Evolutionary conservation across 1,284 basidiomycete genomes (phyloP), one percentile per base, ranked within the genome.

Genomic region (Papiliotrema fonsecae): DNA sequence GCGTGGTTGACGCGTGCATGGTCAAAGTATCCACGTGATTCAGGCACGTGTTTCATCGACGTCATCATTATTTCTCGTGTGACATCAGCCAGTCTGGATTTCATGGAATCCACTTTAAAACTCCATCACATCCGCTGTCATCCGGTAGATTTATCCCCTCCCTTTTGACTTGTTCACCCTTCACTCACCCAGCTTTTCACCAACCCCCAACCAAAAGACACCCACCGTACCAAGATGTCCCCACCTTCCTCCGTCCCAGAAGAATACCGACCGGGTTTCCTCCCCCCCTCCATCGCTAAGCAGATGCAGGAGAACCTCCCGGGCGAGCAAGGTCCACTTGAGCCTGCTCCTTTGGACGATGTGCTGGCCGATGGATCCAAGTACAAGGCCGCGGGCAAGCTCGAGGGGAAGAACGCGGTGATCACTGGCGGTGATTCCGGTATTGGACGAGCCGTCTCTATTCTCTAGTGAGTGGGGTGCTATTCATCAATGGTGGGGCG

Each of bases 311-410:
- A 67, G 39, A 57, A 58, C 41, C 50, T 55, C 11, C 69, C 72
- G 2, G 72, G 70, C 22, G 45, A 60, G 28, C 72, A 74, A 44
- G 45, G 46, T 27, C 48, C 53, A 2, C 57, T 73, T 27, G 61
- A 77, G 37, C 77, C 77, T 6, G 62, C 68, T 31, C 78, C 79
- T 6, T 55, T 81, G 37, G 75, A 79, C 65, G 77, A 80, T 51
- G 59, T 79, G 36, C 74, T 77, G 27, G 75, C 77, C 4, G 78
- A 81, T 58, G 79, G 79, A 16, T 52, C 52, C 16, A 64, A 64
- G 55, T 70, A 70, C 55, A 67, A 69, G 58, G 50, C 67, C 19
- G 62, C 68, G 6, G 75, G 74, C 35, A 76, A 76, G 65, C 70
- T 77, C 25, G 50, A 75, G 45, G 75, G 74, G 24, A 77, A 77